Conservation (phyloP, 2,329 filamentous ascomycete species). For the Cytospora schulzeri region DNA sequence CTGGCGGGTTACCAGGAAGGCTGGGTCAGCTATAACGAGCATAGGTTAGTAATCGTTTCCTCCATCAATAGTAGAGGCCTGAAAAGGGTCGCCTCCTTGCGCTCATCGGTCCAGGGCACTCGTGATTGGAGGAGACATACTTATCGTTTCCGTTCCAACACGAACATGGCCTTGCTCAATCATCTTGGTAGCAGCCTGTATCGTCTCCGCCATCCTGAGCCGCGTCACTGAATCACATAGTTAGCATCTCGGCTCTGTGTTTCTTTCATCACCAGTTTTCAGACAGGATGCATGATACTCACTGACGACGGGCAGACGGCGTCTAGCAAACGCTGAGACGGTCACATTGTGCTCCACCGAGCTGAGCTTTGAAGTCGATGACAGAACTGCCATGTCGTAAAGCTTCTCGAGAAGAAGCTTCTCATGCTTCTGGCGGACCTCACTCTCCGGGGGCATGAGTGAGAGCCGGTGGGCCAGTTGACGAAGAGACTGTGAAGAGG, state of each 20-base stretch:
- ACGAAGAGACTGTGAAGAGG: constrained; percentile 66
- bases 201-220: constrained; percentile 86
- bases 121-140: constrained; percentile 12
- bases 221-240: constrained; percentile 60
- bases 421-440: constrained; percentile 81
- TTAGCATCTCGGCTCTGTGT: background rate
- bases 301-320: constrained; percentile 80
- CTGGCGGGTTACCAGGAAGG: constrained; percentile 82
- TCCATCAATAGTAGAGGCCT: background rate
- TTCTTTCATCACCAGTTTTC: constrained; percentile 50
- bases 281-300: background rate
- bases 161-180: constrained; percentile 94
- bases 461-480: constrained; percentile 88
- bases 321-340: constrained; percentile 83
- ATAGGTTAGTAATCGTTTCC: background rate
- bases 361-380: constrained; percentile 73
- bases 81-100: background rate
- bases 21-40: constrained; percentile 63
- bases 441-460: constrained; percentile 76
- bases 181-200: constrained; percentile 81
- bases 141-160: constrained; percentile 87
- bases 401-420: constrained; percentile 87
- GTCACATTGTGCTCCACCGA: constrained; percentile 87
- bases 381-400: constrained; percentile 86
- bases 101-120: background rate